Evolutionary conservation across 495 filamentous ascomycete species (phyloP).

Genomic region (Darksidea phi): DNA sequence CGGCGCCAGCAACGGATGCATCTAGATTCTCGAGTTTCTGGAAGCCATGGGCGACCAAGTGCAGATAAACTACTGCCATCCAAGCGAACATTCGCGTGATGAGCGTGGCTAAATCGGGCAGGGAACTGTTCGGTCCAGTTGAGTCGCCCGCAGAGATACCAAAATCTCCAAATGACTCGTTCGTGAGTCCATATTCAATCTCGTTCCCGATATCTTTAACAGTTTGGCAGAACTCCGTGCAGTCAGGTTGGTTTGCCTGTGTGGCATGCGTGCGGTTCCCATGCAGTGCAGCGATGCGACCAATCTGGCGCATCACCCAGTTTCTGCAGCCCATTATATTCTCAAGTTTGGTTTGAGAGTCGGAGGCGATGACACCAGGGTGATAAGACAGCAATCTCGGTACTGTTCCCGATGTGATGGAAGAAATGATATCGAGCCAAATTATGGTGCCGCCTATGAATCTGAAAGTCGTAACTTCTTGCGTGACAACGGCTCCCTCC

Average conservation of each 20-base stretch:
- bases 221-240: too few species aligned
- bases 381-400: not conserved
- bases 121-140: too few species aligned
- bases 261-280: not conserved
- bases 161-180: too few species aligned
- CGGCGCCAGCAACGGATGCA: too few species aligned
- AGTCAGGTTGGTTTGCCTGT: too few species aligned
- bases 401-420: constrained; percentile 1
- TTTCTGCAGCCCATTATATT: not conserved
- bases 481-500: not conserved
- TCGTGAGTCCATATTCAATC: too few species aligned
- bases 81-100: not conserved
- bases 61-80: not conserved
- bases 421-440: not conserved
- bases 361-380: not conserved
- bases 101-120: not conserved
- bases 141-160: too few species aligned
- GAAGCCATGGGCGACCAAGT: not conserved
- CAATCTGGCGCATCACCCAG: not conserved
- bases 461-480: not conserved
- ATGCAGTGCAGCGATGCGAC: constrained; percentile 5
- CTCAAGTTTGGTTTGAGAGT: not conserved
- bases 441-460: not conserved
- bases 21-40: not conserved
- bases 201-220: too few species aligned